phyloP scores from a whole-genome alignment of 495 filamentous ascomycete species.

The Aspergillus wentii region DNA sequence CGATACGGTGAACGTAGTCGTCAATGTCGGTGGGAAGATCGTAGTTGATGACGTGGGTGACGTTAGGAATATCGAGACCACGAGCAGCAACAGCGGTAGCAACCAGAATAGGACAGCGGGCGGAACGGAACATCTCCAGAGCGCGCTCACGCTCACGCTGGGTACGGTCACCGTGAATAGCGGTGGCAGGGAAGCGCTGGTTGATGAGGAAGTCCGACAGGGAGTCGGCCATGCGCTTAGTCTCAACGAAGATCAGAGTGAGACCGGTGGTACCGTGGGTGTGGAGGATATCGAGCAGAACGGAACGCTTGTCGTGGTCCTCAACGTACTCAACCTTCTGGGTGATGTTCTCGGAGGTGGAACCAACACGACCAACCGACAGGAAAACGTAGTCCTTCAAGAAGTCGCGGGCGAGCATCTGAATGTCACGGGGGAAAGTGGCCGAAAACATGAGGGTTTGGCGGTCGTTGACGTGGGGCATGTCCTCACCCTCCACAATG shows the following conservation, averaged over 20 bases:
- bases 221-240: slow-evolving; percentile 98
- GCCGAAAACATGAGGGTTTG: slow-evolving; percentile 99
- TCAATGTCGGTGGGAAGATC: slow-evolving; percentile 98
- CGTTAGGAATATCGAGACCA: slow-evolving; percentile 95
- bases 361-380: slow-evolving; percentile 97
- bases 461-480: slow-evolving; percentile 78
- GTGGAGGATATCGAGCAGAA: slow-evolving; percentile 94
- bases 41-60: slow-evolving; percentile 98
- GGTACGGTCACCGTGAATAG: slow-evolving; percentile 96
- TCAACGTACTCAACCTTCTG: slow-evolving; percentile 98
- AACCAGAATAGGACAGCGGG: slow-evolving; percentile 90
- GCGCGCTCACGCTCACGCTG: slow-evolving; percentile 98
- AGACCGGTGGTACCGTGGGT: slow-evolving; percentile 80
- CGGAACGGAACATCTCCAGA: slow-evolving; percentile 94
- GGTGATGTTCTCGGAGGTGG: slow-evolving; percentile 99
- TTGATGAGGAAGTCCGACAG: slow-evolving; percentile 97
- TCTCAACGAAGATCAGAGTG: slow-evolving; percentile 97
- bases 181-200: slow-evolving; percentile 96
- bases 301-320: slow-evolving; percentile 94
- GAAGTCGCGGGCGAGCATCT: slow-evolving; percentile 98
- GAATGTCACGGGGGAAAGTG: slow-evolving; percentile 97
- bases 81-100: slow-evolving; percentile 96
- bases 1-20: slow-evolving; percentile 98
- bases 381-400: slow-evolving; percentile 98
- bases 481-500: slow-evolving; percentile 96